These are phyloP conservation scores for Monilinia fructigena DNA, from an alignment of 2,329 filamentous ascomycete genomes.

Conservation along the genomic window DNA sequence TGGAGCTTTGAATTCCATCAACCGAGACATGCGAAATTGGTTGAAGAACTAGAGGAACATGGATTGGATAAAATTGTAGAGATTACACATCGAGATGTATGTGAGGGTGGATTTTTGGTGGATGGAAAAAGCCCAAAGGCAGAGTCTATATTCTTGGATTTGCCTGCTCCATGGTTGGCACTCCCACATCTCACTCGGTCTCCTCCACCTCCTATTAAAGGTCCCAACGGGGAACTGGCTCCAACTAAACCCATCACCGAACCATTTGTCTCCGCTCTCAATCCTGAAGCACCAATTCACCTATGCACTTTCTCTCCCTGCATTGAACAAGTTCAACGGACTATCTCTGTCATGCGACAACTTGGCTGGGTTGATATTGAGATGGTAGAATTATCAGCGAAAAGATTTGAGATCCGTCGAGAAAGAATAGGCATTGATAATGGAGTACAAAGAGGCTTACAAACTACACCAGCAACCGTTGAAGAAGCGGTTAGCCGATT, in stretches of 20 bases:
- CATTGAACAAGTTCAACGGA: slow-evolving; percentile 91
- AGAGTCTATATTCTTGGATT: slow-evolving; percentile 73
- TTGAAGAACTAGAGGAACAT: slow-evolving; percentile 67
- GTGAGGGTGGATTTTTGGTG: slow-evolving; percentile 69
- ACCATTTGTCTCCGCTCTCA: slow-evolving; percentile 61
- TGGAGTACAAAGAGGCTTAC: slow-evolving; percentile 55
- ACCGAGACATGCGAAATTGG: slow-evolving; percentile 66
- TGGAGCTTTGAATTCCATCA: slow-evolving; percentile 83
- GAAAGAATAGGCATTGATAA: slow-evolving; percentile 73
- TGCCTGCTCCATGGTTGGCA: slow-evolving; percentile 79
- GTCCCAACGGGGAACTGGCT: slow-evolving; percentile 23
- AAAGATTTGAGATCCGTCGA: slow-evolving; percentile 75
- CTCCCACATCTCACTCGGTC: slow-evolving; percentile 70
- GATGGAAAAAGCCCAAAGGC: slow-evolving; percentile 57
- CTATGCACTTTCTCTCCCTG: slow-evolving; percentile 96
- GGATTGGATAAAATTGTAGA: slow-evolving; percentile 64
- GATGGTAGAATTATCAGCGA: slow-evolving; percentile 86
- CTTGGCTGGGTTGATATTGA: slow-evolving; percentile 88
- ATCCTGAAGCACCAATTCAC: slow-evolving; percentile 68
- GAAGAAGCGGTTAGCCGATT: slow-evolving; percentile 74
- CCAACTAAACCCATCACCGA: neutral
- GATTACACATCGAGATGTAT: slow-evolving; percentile 77
- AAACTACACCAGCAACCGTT: slow-evolving; percentile 65
- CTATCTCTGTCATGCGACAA: slow-evolving; percentile 74
- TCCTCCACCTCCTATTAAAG: slow-evolving; percentile 34